These are phyloP conservation scores for Helicostylum pulchrum DNA, from an alignment of 192 early-diverging fungal species.

Conservation along the genomic window DNA sequence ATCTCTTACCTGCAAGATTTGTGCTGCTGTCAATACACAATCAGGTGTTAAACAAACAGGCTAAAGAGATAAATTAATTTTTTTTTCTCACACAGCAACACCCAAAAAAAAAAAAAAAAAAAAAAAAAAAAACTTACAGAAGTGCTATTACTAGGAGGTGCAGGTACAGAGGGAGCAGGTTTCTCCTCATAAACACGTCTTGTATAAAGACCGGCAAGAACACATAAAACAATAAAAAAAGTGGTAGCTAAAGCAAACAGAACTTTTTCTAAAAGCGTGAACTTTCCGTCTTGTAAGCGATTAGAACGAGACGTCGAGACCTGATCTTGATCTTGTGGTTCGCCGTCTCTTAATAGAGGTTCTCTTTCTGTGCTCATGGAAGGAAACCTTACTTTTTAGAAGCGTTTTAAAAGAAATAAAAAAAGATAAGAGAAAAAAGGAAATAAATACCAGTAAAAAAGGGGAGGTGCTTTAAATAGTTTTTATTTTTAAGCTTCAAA, in stretches of 20 bases:
- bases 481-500: conserved; percentile 12
- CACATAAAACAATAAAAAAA: conserved; percentile 28
- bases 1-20: conserved; percentile 44
- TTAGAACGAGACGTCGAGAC: neutral
- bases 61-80: conserved; percentile 1
- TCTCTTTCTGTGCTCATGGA: conserved; percentile 24
- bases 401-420: neutral
- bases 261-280: conserved; percentile 34
- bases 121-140: conserved; percentile 9
- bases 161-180: neutral
- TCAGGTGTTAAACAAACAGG: conserved; percentile 50
- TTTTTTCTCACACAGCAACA: neutral
- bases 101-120: conserved; percentile 6
- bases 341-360: conserved; percentile 19
- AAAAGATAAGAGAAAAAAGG: neutral
- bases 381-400: neutral
- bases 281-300: conserved; percentile 23
- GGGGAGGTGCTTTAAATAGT: neutral
- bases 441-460: neutral
- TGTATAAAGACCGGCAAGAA: conserved; percentile 39
- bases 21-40: conserved; percentile 60
- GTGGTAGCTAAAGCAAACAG: conserved; percentile 21
- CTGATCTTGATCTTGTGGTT: neutral
- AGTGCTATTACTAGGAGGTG: neutral
- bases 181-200: conserved; percentile 20